Percentiles rank a stretch among this genome's conserved stretches.
phyloP scores from a whole-genome alignment of 163 green algal species.

The Volvox carteri region DNA sequence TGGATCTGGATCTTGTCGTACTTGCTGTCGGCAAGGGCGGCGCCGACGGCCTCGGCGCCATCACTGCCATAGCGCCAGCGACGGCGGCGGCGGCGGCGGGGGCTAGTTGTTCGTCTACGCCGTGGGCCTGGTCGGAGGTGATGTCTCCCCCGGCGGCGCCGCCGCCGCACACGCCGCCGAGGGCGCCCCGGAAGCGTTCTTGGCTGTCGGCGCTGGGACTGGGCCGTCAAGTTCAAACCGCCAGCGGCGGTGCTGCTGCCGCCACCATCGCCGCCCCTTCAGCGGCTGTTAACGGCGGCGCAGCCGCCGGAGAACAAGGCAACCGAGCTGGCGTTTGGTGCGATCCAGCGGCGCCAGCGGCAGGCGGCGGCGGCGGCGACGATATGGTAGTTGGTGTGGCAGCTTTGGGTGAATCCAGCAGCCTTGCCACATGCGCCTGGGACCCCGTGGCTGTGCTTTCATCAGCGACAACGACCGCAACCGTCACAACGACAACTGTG shows the following conservation, averaged over 20 bases:
- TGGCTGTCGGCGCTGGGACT: conserved; percentile 31
- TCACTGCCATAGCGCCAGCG: neutral
- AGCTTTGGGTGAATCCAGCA: neutral
- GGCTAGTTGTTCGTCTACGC: too few relatives aligned
- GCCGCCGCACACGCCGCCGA: neutral
- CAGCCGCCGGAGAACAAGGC: neutral
- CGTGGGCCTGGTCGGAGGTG: neutral
- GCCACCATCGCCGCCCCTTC: neutral
- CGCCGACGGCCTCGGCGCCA: neutral
- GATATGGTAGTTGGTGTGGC: neutral
- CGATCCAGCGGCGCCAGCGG: too few relatives aligned
- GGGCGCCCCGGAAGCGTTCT: conserved; percentile 2
- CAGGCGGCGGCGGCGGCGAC: neutral
- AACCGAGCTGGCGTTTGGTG: too few relatives aligned
- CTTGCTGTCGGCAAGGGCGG: neutral
- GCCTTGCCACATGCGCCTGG: neutral
- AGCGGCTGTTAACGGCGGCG: neutral
- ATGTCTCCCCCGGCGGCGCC: neutral
- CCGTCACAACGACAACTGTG: neutral
- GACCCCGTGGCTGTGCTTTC: neutral
- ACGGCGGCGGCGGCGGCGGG: neutral
- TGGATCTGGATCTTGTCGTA: neutral
- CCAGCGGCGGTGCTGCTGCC: neutral
- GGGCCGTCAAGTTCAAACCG: neutral
- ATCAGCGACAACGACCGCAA: neutral